A percentile compares a stretch with the other conserved stretches of the same genome.
Evolutionary conservation across 2,329 filamentous ascomycete genomes (phyloP).

Genomic region (Sporothrix humicola): DNA sequence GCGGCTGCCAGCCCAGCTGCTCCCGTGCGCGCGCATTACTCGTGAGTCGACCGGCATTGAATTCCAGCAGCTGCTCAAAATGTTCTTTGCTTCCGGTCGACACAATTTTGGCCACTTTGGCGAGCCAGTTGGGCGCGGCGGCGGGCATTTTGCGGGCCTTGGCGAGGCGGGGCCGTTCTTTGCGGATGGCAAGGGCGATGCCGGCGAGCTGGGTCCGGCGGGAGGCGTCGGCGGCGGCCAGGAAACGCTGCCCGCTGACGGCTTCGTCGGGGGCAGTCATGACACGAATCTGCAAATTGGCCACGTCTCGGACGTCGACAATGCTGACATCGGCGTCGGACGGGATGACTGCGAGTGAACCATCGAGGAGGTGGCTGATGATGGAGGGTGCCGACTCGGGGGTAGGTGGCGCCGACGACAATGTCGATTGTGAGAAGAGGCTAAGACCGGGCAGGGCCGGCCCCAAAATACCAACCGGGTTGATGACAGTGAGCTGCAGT

Average conservation of each 20-base stretch:
- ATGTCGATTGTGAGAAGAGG: too few species aligned
- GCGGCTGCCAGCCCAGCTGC: conserved; percentile 19
- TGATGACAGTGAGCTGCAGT: conserved; percentile 44
- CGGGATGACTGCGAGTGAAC: neutral
- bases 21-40: neutral
- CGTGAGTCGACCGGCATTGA: neutral
- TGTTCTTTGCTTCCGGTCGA: neutral
- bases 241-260: conserved; percentile 41
- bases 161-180: conserved; percentile 19
- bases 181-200: conserved; percentile 13
- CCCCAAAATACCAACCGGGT: conserved; percentile 24
- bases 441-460: neutral
- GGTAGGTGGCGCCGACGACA: too few species aligned
- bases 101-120: neutral
- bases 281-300: conserved; percentile 41
- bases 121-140: conserved; percentile 3
- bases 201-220: neutral
- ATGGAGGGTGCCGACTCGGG: neutral
- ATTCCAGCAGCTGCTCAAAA: neutral
- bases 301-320: conserved; percentile 42
- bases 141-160: neutral
- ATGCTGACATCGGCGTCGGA: conserved; percentile 38
- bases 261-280: conserved; percentile 35
- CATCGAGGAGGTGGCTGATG: neutral
- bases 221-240: conserved; percentile 28